These are phyloP conservation scores for Pulveroboletus sp. DNA, from an alignment of 768 basidiomycete genomes.

Conservation along the genomic window DNA sequence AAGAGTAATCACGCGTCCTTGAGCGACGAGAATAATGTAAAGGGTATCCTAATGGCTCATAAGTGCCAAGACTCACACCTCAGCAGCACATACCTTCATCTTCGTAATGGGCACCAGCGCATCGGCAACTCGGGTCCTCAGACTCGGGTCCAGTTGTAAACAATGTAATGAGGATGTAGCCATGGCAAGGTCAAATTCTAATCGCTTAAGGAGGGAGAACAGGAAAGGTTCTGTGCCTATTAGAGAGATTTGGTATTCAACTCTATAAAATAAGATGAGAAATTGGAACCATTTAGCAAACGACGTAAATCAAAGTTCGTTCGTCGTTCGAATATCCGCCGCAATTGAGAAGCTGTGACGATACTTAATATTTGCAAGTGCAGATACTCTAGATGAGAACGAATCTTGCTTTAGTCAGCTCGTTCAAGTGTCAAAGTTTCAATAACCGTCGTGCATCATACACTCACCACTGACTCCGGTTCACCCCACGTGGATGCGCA, in stretches of 20 bases:
- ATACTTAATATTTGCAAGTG: conserved; percentile 91
- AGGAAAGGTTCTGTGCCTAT: conserved; percentile 84
- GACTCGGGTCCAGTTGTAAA: conserved; percentile 61
- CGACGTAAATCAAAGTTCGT: conserved; percentile 89
- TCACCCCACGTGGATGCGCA: conserved; percentile 92
- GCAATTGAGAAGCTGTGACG: conserved; percentile 79
- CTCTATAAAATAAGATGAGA: background rate
- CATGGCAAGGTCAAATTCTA: conserved; percentile 80
- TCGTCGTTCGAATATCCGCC: conserved; percentile 79
- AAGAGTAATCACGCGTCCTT: conserved; percentile 75
- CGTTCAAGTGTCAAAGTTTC: conserved; percentile 21
- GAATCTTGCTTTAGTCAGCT: conserved; percentile 69
- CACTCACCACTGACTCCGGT: conserved; percentile 87
- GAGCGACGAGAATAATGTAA: conserved; percentile 83
- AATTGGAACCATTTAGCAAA: conserved; percentile 53
- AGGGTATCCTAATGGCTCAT: conserved; percentile 64
- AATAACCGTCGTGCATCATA: conserved; percentile 7
- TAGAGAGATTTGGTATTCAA: background rate
- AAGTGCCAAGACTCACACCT: background rate
- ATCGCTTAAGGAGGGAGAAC: conserved; percentile 58
- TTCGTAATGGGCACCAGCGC: conserved; percentile 74
- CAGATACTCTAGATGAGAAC: conserved; percentile 91
- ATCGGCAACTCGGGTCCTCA: conserved; percentile 76
- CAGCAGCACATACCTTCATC: conserved; percentile 56
- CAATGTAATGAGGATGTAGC: conserved; percentile 77